Conservation (phyloP, 345 rosid species). For the Eucalyptus curtisii region DNA sequence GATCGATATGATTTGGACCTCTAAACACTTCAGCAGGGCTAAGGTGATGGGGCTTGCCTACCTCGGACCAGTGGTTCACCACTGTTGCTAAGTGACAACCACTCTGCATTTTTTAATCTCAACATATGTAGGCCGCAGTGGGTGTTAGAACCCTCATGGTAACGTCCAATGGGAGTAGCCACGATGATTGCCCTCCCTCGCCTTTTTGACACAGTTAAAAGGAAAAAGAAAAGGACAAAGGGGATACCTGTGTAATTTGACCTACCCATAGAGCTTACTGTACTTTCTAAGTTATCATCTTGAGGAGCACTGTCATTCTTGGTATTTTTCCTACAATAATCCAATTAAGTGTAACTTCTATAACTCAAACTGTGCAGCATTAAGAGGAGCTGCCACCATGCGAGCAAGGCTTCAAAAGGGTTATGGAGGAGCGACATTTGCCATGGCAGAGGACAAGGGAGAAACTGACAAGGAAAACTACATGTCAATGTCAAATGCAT, state of each 20-base stretch:
- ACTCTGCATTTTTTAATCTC: background rate
- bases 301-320: background rate
- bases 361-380: constrained; percentile 26
- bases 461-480: constrained; percentile 33
- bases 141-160: background rate
- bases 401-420: constrained; percentile 67
- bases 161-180: background rate
- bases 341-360: background rate
- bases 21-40: background rate
- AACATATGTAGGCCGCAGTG: background rate
- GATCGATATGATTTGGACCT: background rate
- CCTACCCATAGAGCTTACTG: background rate
- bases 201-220: background rate
- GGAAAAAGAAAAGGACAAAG: background rate
- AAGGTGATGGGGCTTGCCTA: background rate
- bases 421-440: constrained; percentile 19
- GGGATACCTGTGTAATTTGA: background rate
- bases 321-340: background rate
- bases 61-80: background rate
- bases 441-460: constrained; percentile 32
- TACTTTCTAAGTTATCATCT: background rate
- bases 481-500: constrained; percentile 31
- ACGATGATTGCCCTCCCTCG: background rate
- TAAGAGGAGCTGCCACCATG: constrained; percentile 68
- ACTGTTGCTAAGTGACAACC: background rate